These are phyloP conservation scores for Achlya hypogyna DNA, from an alignment of 352 stramenopile species.

Conservation along the genomic window DNA sequence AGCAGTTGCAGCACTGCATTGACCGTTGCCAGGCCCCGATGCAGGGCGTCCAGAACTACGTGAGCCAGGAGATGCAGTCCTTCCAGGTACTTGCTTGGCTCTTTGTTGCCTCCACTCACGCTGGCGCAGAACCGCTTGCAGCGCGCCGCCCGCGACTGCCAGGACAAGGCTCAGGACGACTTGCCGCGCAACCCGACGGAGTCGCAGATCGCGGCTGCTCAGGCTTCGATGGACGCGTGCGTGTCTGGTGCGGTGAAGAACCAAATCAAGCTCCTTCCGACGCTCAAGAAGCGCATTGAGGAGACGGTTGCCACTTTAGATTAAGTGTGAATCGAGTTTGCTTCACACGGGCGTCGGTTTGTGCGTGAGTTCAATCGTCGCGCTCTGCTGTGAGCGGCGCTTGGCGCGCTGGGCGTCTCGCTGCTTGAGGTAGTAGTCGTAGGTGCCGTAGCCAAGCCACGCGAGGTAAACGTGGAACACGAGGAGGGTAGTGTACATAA, in stretches of 20 bases:
- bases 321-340: not conserved
- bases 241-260: slow-evolving; percentile 54
- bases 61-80: slow-evolving; percentile 75
- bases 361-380: not conserved
- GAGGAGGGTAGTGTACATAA: slow-evolving; percentile 81
- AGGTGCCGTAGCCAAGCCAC: slow-evolving; percentile 73
- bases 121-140: slow-evolving; percentile 56
- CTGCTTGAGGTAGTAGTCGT: slow-evolving; percentile 81
- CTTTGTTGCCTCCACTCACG: not conserved
- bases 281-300: slow-evolving; percentile 58
- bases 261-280: slow-evolving; percentile 70
- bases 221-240: slow-evolving; percentile 74
- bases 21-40: slow-evolving; percentile 80
- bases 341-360: not conserved
- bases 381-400: not conserved
- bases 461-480: slow-evolving; percentile 76
- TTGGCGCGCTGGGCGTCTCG: slow-evolving; percentile 46
- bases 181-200: slow-evolving; percentile 62
- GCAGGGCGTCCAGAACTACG: slow-evolving; percentile 74
- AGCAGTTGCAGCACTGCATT: slow-evolving; percentile 73
- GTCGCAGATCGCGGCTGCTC: slow-evolving; percentile 45
- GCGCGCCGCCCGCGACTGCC: slow-evolving; percentile 78
- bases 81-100: slow-evolving; percentile 40
- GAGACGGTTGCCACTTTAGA: slow-evolving; percentile 37
- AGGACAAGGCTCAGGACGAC: slow-evolving; percentile 71